phyloP scores from a whole-genome alignment of 345 rosid genomes.

The Viola odorata region DNA sequence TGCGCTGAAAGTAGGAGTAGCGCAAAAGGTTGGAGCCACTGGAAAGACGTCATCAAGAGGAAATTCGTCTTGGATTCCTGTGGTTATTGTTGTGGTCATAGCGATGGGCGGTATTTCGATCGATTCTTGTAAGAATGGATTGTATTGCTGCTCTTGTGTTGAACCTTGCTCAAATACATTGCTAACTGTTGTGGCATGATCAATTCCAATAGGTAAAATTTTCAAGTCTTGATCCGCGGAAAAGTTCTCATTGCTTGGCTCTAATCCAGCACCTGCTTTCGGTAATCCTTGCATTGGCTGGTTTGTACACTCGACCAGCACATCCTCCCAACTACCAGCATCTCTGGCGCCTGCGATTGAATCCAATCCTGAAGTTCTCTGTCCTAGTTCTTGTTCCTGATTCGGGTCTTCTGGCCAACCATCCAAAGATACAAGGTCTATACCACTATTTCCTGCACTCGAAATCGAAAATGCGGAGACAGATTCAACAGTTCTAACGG shows the following conservation, averaged over 20 bases:
- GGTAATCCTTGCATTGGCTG: slow-evolving; percentile 20
- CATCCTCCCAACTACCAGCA: slow-evolving; percentile 50
- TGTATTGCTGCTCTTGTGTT: slow-evolving; percentile 12
- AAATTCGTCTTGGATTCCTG: neutral
- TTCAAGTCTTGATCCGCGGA: slow-evolving; percentile 6
- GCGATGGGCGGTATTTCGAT: slow-evolving; percentile 3
- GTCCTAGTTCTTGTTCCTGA: slow-evolving; percentile 1
- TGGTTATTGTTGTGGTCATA: neutral
- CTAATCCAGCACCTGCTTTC: slow-evolving; percentile 5
- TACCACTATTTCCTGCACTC: slow-evolving; percentile 9
- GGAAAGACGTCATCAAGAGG: slow-evolving; percentile 18
- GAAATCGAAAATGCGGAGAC: slow-evolving; percentile 30
- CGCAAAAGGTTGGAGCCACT: slow-evolving; percentile 49
- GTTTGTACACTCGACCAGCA: slow-evolving; percentile 31
- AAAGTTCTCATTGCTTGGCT: neutral
- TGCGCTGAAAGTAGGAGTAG: slow-evolving; percentile 29
- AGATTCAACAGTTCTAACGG: slow-evolving; percentile 16
- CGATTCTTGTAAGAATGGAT: slow-evolving; percentile 34
- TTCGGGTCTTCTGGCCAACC: neutral
- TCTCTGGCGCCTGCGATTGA: slow-evolving; percentile 12
- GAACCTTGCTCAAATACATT: slow-evolving; percentile 10
- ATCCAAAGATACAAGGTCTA: slow-evolving; percentile 11
- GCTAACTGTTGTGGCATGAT: neutral
- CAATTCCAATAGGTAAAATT: neutral
- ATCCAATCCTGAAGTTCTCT: neutral